These are phyloP conservation scores for Cynanchum wilfordii DNA, from an alignment of 257 asterid species.

Conservation along the genomic window DNA sequence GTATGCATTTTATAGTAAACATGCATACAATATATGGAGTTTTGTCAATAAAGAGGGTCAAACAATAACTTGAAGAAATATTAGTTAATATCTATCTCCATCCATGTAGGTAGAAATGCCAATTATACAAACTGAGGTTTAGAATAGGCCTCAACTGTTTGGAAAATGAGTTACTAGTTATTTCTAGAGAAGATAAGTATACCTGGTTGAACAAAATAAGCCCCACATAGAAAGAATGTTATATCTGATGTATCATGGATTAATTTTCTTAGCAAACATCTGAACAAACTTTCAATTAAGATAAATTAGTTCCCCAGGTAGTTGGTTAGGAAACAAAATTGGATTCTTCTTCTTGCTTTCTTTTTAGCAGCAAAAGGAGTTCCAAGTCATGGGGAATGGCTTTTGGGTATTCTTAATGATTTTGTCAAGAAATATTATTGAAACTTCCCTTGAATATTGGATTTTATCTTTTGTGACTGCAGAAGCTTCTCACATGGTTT, in stretches of 20 bases:
- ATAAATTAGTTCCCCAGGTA: neutral
- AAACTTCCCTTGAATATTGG: conserved; percentile 21
- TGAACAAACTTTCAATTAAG: neutral
- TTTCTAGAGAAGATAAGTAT: too few species aligned
- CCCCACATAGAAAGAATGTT: neutral
- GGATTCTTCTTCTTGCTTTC: neutral
- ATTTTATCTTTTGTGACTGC: conserved; percentile 30
- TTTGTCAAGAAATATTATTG: conserved; percentile 8
- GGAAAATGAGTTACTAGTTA: conserved; percentile 13
- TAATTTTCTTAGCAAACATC: neutral
- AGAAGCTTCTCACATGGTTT: conserved; percentile 46
- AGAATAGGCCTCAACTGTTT: neutral
- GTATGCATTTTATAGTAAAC: too few species aligned
- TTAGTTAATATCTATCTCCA: too few species aligned
- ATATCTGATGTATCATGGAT: neutral
- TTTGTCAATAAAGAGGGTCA: too few species aligned
- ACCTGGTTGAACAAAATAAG: neutral
- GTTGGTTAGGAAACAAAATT: neutral
- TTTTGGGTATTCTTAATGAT: conserved; percentile 6
- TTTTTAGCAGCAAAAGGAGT: neutral
- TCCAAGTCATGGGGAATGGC: neutral
- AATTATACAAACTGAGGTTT: neutral
- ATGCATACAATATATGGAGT: too few species aligned
- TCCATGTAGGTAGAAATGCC: neutral
- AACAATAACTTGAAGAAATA: neutral